Conservation (phyloP, 768 basidiomycete genomes). For the Calocybe cyanea region DNA sequence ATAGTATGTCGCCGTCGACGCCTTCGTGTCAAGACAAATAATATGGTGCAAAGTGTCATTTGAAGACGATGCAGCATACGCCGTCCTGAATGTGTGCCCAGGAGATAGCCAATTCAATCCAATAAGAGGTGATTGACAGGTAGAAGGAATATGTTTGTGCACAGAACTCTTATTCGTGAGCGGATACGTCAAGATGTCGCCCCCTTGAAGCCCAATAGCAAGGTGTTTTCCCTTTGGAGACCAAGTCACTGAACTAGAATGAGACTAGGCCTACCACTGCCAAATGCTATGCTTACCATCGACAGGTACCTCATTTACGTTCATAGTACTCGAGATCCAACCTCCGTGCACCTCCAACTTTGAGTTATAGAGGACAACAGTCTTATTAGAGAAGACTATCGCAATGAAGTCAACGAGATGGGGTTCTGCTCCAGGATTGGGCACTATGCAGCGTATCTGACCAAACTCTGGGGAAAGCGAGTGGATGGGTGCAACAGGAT, state of each 20-base stretch:
- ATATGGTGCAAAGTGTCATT: conserved; percentile 40
- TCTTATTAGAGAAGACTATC: conserved; percentile 42
- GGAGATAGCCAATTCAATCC: conserved; percentile 67
- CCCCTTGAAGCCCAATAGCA: conserved; percentile 66
- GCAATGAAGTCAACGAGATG: conserved; percentile 57
- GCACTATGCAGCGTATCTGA: conserved; percentile 48
- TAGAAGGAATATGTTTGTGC: conserved; percentile 62
- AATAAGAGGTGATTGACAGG: conserved; percentile 42
- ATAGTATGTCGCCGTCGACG: conserved; percentile 33
- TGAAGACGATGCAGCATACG: conserved; percentile 44
- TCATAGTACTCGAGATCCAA: conserved; percentile 35
- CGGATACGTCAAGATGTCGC: conserved; percentile 68
- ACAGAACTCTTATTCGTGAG: conserved; percentile 48
- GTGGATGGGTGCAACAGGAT: conserved; percentile 43
- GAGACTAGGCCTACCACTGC: conserved; percentile 2
- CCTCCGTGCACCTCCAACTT: conserved; percentile 55
- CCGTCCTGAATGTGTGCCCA: conserved; percentile 62
- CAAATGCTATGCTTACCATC: conserved; percentile 44
- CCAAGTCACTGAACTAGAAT: conserved; percentile 60
- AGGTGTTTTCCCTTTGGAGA: conserved; percentile 86
- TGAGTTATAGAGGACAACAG: conserved; percentile 60
- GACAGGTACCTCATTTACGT: conserved; percentile 47
- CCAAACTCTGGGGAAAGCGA: conserved; percentile 42
- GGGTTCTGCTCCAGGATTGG: conserved; percentile 58
- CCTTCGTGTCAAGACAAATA: conserved; percentile 38